Percentiles rank a stretch among this genome's conserved stretches.
Evolutionary conservation across 2,329 filamentous ascomycete genomes (phyloP).

Genomic region (Pseudonectria buxi): DNA sequence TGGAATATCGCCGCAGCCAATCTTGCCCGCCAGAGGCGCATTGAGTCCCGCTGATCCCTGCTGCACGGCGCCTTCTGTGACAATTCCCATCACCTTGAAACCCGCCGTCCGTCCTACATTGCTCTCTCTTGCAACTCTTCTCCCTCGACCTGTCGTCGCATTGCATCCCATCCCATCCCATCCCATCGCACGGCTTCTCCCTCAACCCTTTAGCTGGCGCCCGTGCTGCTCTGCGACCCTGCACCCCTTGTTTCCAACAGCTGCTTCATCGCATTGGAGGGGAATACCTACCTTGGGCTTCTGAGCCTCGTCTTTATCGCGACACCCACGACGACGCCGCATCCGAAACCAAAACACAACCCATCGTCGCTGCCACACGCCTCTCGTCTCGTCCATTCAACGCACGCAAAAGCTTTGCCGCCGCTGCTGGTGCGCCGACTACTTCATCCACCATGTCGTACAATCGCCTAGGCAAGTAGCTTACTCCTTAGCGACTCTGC

Average conservation of each 20-base stretch:
- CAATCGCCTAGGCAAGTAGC: conserved; percentile 62
- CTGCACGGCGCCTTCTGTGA: conserved; percentile 7
- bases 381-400: conserved; percentile 1
- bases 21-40: too few species aligned
- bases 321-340: too few species aligned
- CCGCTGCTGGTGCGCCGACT: conserved; percentile 18
- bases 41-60: not conserved
- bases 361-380: not conserved
- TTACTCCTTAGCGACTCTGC: conserved; percentile 10
- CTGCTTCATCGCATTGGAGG: too few species aligned
- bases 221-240: too few species aligned
- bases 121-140: conserved; percentile 6
- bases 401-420: conserved; percentile 6
- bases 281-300: too few species aligned
- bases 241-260: too few species aligned
- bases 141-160: not conserved
- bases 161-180: too few species aligned
- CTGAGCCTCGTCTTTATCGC: too few species aligned
- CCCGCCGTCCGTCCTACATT: conserved; percentile 2
- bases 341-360: too few species aligned
- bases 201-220: too few species aligned
- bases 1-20: too few species aligned
- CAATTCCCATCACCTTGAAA: conserved; percentile 22
- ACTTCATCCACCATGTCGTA: conserved; percentile 54
- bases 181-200: too few species aligned